Percentiles rank a stretch among this genome's conserved stretches.
Evolutionary conservation across 768 basidiomycete genomes (phyloP).

Genomic region (Suillus cothurnatus): DNA sequence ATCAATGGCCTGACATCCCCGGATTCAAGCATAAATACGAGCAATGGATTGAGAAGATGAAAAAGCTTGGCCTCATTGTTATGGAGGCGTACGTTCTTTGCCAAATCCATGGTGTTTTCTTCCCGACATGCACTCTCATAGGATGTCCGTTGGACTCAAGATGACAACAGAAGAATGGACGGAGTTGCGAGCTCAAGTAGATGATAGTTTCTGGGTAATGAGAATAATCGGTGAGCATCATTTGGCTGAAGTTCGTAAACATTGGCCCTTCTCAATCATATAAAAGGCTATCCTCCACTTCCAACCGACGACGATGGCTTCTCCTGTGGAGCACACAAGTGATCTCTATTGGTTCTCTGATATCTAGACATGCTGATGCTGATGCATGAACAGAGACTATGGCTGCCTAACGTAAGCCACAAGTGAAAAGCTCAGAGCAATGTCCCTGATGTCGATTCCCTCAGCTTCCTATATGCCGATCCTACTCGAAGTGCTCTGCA

Average conservation of each 20-base stretch:
- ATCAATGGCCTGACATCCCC: constrained; percentile 76
- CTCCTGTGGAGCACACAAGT: constrained; percentile 93
- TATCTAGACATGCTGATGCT: constrained; percentile 13
- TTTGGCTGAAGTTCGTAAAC: neutral
- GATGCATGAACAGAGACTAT: constrained; percentile 63
- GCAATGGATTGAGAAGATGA: constrained; percentile 85
- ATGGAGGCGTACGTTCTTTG: constrained; percentile 75
- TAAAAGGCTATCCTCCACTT: constrained; percentile 81
- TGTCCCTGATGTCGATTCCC: neutral
- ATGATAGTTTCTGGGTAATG: constrained; percentile 91
- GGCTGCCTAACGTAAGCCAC: constrained; percentile 79
- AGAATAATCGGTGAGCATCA: constrained; percentile 65
- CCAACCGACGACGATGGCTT: constrained; percentile 78
- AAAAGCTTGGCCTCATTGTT: constrained; percentile 71
- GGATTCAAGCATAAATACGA: constrained; percentile 67
- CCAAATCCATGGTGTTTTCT: neutral
- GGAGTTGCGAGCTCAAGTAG: constrained; percentile 65
- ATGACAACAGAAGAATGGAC: constrained; percentile 72
- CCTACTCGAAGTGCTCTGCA: constrained; percentile 80
- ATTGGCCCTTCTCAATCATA: neutral
- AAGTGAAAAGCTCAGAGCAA: neutral
- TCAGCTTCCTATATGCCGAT: constrained; percentile 84
- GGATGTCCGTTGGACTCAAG: constrained; percentile 82
- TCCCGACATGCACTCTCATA: constrained; percentile 28
- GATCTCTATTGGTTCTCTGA: constrained; percentile 8